phyloP scores from a whole-genome alignment of 495 filamentous ascomycete genomes.

The Penicillium riverlandense region DNA sequence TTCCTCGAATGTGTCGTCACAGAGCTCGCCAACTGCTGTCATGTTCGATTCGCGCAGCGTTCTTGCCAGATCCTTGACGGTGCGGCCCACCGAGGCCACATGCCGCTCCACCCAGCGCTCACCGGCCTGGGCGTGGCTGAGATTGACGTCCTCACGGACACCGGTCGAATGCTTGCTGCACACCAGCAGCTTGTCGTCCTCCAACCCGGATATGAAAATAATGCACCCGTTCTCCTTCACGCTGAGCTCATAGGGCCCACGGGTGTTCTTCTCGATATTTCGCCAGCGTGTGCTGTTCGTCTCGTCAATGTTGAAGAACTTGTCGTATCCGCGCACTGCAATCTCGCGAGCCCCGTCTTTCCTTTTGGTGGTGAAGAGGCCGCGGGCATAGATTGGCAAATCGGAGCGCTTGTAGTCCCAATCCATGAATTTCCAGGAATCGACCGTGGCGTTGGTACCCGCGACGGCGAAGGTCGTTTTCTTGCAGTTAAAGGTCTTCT shows the following conservation, averaged over 20 bases:
- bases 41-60: slow-evolving; percentile 73
- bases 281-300: slow-evolving; percentile 70
- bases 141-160: slow-evolving; percentile 51
- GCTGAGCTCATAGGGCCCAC: slow-evolving; percentile 89
- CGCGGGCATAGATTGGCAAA: slow-evolving; percentile 85
- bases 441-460: slow-evolving; percentile 55
- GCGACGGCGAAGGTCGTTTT: slow-evolving; percentile 64
- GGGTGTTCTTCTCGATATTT: slow-evolving; percentile 68
- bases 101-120: slow-evolving; percentile 82
- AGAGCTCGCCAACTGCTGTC: slow-evolving; percentile 93
- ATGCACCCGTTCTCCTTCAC: slow-evolving; percentile 99
- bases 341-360: slow-evolving; percentile 65
- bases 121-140: slow-evolving; percentile 80
- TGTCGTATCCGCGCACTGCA: slow-evolving; percentile 85
- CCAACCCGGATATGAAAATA: slow-evolving; percentile 89
- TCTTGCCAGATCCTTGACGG: slow-evolving; percentile 64
- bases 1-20: slow-evolving; percentile 93
- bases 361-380: slow-evolving; percentile 74
- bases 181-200: slow-evolving; percentile 79
- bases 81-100: slow-evolving; percentile 64
- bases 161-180: slow-evolving; percentile 99
- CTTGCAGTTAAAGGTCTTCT: slow-evolving; percentile 56
- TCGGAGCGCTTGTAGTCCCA: slow-evolving; percentile 86
- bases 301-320: slow-evolving; percentile 94
- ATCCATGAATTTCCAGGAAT: slow-evolving; percentile 90